phyloP scores from a whole-genome alignment of 179 eudicot species.

The Beta macrorhiza region DNA sequence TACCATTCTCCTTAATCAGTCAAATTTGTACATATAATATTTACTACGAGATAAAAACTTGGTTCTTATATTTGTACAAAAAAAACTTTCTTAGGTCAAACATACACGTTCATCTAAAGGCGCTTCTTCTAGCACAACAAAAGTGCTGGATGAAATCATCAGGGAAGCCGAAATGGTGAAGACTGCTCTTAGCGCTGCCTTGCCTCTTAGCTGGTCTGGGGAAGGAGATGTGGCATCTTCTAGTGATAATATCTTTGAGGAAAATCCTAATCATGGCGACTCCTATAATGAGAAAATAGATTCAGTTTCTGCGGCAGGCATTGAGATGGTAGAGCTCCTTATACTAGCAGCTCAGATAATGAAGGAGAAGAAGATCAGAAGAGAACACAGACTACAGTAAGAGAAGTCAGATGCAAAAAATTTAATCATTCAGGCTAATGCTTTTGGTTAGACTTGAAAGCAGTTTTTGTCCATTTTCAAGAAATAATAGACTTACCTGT shows the following conservation, averaged over 20 bases:
- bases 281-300: conserved; percentile 45
- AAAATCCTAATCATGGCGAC: conserved; percentile 23
- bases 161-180: conserved; percentile 64
- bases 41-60: not conserved
- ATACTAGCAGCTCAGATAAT: conserved; percentile 62
- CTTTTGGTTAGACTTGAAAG: not conserved
- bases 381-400: conserved; percentile 7
- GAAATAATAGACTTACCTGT: too few relatives aligned
- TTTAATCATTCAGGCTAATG: not conserved
- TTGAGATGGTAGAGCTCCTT: conserved; percentile 85
- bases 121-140: conserved; percentile 22
- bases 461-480: not conserved
- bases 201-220: conserved; percentile 89
- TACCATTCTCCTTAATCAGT: not conserved
- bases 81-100: conserved; percentile 41
- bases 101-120: conserved; percentile 35
- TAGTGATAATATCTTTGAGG: conserved; percentile 29
- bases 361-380: conserved; percentile 36
- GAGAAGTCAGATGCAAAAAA: too few relatives aligned
- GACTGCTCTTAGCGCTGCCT: conserved; percentile 79
- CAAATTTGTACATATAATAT: not conserved
- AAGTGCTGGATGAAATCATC: conserved; percentile 47
- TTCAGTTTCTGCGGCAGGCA: conserved; percentile 80
- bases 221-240: conserved; percentile 42
- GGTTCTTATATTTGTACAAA: not conserved